phyloP scores from a whole-genome alignment of 1,284 basidiomycete genomes.

The Leccinum variabile region DNA sequence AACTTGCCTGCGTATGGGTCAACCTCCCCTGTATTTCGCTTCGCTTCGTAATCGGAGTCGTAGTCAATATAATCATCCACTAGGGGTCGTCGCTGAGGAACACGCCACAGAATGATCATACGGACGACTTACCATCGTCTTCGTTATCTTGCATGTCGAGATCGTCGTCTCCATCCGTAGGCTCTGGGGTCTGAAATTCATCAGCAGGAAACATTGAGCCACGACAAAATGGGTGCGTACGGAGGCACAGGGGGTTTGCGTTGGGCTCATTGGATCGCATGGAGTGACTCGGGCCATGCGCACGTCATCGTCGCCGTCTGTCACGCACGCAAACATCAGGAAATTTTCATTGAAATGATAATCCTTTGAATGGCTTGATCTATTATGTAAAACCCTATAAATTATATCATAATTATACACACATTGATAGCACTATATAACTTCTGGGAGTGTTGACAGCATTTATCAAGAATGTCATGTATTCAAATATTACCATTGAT shows the following conservation, averaged over 20 bases:
- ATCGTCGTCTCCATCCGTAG: conserved; percentile 43
- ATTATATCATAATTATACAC: too few relatives aligned
- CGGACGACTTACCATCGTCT: conserved; percentile 46
- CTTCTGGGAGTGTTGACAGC: too few relatives aligned
- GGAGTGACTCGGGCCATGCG: conserved; percentile 29
- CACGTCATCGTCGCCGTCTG: conserved; percentile 48
- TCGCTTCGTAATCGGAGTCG: conserved; percentile 69
- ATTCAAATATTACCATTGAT: too few relatives aligned
- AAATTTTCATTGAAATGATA: too few relatives aligned
- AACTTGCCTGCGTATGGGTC: conserved; percentile 82
- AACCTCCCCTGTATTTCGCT: conserved; percentile 48
- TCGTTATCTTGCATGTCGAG: conserved; percentile 51
- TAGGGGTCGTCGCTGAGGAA: conserved; percentile 24
- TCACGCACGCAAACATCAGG: conserved; percentile 59
- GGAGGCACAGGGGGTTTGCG: conserved; percentile 30
- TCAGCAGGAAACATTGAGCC: conserved; percentile 5
- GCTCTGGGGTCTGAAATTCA: conserved; percentile 53
- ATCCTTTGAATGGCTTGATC: too few relatives aligned
- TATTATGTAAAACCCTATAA: too few relatives aligned
- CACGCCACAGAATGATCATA: neutral
- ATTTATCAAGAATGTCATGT: too few relatives aligned
- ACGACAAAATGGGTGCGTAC: conserved; percentile 21
- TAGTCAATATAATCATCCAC: conserved; percentile 69
- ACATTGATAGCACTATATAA: too few relatives aligned
- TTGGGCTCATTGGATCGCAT: conserved; percentile 25